Evolutionary conservation across 2,329 filamentous ascomycete genomes (phyloP), one percentile per base, ranked within the genome.

Genomic region (Botrytis pseudocinerea): DNA sequence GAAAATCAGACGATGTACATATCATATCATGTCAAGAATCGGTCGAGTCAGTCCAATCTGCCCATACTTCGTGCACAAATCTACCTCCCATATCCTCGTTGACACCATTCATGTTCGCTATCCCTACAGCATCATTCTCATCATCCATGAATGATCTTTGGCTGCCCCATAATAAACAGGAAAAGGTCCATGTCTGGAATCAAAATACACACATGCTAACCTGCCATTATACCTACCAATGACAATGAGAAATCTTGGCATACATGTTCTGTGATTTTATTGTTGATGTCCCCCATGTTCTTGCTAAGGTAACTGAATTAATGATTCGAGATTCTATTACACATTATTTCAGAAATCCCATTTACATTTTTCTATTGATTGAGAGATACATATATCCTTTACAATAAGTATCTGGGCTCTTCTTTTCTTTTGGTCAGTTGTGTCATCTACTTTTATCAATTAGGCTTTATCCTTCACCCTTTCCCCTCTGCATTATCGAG

Each of bases 251-350:
- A 57, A 28, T 69, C 65, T 69, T 69, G 48, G 65, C 65, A 42
- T 57, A 69, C 46, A 68, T 68, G 22, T 68, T 54, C 46, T n/a
- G n/a, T 35, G 46, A 51, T 66, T 38, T 66, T 40, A n/a, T 12
- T n/a, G 44, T 51, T 38, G 44, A 51, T 66, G 32, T 66, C 44
- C 63, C 63, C 63, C 48, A 68, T 68, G 64, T 68, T 68, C 64
- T 28, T 57, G 46, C 64, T 68, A 54, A 40, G 25, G 48, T 54
- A 68, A 57, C 25, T 42, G 64, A n/a, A 69, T 57, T 44, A 32
- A 25, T 57, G 35, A 42, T 57, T 44, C 65, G 18, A 69, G 48
- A 69, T 69, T 69, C 65, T 69, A 57, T 69, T 69, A 69, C 65
- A 69, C 65, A 69, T 57, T 42, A 32, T 28, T 69, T 69, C 65